Base-by-base conservation (phyloP, 139 green algal genomes). In the Volvox africanus region DNA sequence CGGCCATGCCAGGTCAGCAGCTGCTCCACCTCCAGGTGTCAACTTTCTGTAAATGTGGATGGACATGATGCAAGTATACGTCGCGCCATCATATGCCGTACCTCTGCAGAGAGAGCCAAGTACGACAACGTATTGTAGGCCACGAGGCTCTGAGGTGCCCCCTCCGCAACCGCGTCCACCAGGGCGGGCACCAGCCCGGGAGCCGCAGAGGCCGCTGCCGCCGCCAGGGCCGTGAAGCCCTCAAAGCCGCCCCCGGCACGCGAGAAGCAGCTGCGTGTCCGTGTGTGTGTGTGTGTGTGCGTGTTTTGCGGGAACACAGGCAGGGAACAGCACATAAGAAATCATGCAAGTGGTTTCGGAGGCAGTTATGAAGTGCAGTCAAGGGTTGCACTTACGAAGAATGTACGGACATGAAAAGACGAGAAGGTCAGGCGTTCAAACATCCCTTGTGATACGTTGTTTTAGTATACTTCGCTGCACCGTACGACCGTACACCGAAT, bases 81-180 rank as follows among this genome's bases (percentile, higher is more conserved):
- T 55, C 9, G 44, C 9, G 44, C 44, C 44, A 9, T n/a, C n/a
- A 55, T 55, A 55, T 55, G 44, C 65, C 71, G 14, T 36, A 80
- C 83, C 83, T 88, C 33, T 0, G 67, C 18, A 6, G 35, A 36
- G 26, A 89, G 69, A 0, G 44, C 85, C 69, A 89, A 35, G 85
- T 89, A 89, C 22, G 69, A 82, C 19, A 89, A 50, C 3, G 85
- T 32, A 37, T 82, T 89, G 69, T 69, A 30, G 0, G 85, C 69
- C 37, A 80, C 17, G 19, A 89, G 71, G 36, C 69, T 82, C 28
- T 61, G 44, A 16, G 85, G 85, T 0, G 28, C 85, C n/a, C 85
- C 85, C 69, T 89, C 85, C 44, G 69, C 33, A 36, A 61, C 81
- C 35, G 16, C 19, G n/a, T 76, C 81, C 81, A 77, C 81, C 81